A percentile compares a stretch with the other conserved stretches of the same genome.
Evolutionary conservation across 2,329 filamentous ascomycete genomes (phyloP).

Genomic region (Diplocarpon rosae): DNA sequence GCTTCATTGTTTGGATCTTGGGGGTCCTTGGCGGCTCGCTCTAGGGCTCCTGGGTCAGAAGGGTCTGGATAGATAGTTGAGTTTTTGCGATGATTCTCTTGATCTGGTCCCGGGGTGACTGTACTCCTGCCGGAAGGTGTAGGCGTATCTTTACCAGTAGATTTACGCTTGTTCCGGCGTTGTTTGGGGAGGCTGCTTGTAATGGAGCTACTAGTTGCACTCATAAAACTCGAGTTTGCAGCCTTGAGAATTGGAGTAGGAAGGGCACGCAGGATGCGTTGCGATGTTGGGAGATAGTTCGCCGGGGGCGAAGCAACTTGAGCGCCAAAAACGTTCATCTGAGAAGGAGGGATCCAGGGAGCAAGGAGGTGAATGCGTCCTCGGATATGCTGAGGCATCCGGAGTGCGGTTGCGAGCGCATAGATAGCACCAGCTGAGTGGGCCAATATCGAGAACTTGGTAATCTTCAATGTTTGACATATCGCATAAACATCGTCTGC

Average conservation of each 20-base stretch:
- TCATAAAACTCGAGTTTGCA: conserved; percentile 93
- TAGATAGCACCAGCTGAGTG: conserved; percentile 98
- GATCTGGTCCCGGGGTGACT: conserved; percentile 27
- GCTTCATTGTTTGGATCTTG: conserved; percentile 25
- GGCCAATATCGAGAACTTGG: conserved; percentile 89
- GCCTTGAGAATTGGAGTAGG: conserved; percentile 87
- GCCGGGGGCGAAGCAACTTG: conserved; percentile 65
- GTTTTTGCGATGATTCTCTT: conserved; percentile 25
- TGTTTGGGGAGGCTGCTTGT: conserved; percentile 65
- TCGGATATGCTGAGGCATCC: conserved; percentile 92
- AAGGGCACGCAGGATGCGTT: conserved; percentile 79
- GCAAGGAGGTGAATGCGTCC: conserved; percentile 89
- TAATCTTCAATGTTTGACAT: conserved; percentile 83
- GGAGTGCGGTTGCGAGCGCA: conserved; percentile 83
- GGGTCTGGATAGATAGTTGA: conserved; percentile 23
- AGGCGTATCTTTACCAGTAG: conserved; percentile 31
- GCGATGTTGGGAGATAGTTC: conserved; percentile 80
- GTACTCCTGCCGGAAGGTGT: conserved; percentile 27
- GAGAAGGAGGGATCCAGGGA: conserved; percentile 94
- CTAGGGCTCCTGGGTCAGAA: conserved; percentile 18
- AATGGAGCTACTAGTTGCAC: conserved; percentile 76
- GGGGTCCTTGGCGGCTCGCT: conserved; percentile 20
- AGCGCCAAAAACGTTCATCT: conserved; percentile 69
- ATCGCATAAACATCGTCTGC: conserved; percentile 79
- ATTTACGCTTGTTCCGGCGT: conserved; percentile 49